Conservation (phyloP, 345 rosid genomes). For the Camelina hispida region DNA sequence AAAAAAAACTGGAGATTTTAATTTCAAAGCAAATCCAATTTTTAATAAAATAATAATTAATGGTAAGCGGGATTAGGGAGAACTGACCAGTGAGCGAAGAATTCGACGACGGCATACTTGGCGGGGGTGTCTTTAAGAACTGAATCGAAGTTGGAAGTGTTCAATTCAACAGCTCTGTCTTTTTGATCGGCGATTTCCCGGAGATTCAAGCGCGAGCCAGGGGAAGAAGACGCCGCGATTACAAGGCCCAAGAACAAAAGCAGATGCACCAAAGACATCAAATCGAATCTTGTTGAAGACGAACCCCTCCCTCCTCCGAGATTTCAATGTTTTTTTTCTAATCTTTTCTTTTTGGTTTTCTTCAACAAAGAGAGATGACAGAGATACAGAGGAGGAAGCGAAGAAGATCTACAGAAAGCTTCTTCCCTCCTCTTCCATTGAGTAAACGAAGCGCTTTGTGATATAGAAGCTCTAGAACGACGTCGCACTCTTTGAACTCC, state of each 20-base stretch:
- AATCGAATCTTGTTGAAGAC: slow-evolving; percentile 13
- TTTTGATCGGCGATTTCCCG: slow-evolving; percentile 51
- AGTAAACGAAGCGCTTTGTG: slow-evolving; percentile 13
- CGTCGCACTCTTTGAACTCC: slow-evolving; percentile 14
- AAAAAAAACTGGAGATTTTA: slow-evolving; percentile 3
- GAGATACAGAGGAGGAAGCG: slow-evolving; percentile 11
- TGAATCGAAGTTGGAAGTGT: slow-evolving; percentile 67
- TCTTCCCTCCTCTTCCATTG: slow-evolving; percentile 40
- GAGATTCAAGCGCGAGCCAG: slow-evolving; percentile 71
- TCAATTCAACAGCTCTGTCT: slow-evolving; percentile 77
- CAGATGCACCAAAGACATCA: slow-evolving; percentile 57
- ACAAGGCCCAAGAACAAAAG: slow-evolving; percentile 49
- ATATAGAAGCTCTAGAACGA: slow-evolving; percentile 17
- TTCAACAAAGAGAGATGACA: background rate
- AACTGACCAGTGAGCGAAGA: slow-evolving; percentile 91
- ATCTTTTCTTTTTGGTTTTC: background rate
- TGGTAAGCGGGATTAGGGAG: slow-evolving; percentile 27
- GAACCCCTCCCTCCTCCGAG: background rate
- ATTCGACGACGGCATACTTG: slow-evolving; percentile 78
- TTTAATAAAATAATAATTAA: background rate
- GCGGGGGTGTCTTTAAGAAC: slow-evolving; percentile 75
- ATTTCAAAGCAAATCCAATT: slow-evolving; percentile 35
- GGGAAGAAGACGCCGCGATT: slow-evolving; percentile 47
- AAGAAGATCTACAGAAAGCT: slow-evolving; percentile 37
- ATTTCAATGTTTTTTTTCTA: background rate